Conservation (phyloP, 2,329 filamentous ascomycete genomes). For the Didymella sp. region DNA sequence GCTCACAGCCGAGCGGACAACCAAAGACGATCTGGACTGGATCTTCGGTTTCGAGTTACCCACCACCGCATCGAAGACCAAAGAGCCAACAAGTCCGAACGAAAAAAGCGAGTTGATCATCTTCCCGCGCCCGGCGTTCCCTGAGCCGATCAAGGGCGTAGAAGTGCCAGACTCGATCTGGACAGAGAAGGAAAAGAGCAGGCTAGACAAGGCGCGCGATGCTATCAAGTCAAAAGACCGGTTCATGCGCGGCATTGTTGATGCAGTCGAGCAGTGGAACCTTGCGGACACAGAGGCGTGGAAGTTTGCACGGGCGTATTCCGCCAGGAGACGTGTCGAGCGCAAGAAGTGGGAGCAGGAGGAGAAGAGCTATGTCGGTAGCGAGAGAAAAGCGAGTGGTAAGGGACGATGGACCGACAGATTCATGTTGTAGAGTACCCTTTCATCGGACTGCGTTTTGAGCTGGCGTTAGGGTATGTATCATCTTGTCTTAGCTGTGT, state of each 20-base stretch:
- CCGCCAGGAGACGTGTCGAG: constrained; percentile 69
- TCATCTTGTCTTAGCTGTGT: neutral
- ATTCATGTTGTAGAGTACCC: constrained; percentile 1
- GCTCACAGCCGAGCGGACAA: constrained; percentile 72
- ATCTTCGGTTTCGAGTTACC: constrained; percentile 86
- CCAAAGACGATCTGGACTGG: constrained; percentile 82
- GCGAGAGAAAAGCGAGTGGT: constrained; percentile 48
- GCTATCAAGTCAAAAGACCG: constrained; percentile 46
- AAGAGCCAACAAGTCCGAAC: constrained; percentile 64
- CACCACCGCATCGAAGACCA: constrained; percentile 59
- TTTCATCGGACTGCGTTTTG: neutral
- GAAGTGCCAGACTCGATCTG: constrained; percentile 60
- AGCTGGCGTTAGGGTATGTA: neutral
- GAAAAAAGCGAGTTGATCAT: constrained; percentile 62
- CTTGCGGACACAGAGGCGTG: constrained; percentile 78
- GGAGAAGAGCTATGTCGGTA: constrained; percentile 69
- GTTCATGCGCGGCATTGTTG: constrained; percentile 42
- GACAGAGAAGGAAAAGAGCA: constrained; percentile 60
- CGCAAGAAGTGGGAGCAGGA: constrained; percentile 73
- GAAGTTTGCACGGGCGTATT: constrained; percentile 74
- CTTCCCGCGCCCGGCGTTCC: constrained; percentile 53
- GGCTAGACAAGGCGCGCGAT: constrained; percentile 62
- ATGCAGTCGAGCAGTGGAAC: constrained; percentile 60
- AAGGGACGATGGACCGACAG: constrained; percentile 16
- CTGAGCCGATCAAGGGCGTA: constrained; percentile 60